Conservation (phyloP, 768 basidiomycete genomes). For the Leucosporidium scottii region DNA sequence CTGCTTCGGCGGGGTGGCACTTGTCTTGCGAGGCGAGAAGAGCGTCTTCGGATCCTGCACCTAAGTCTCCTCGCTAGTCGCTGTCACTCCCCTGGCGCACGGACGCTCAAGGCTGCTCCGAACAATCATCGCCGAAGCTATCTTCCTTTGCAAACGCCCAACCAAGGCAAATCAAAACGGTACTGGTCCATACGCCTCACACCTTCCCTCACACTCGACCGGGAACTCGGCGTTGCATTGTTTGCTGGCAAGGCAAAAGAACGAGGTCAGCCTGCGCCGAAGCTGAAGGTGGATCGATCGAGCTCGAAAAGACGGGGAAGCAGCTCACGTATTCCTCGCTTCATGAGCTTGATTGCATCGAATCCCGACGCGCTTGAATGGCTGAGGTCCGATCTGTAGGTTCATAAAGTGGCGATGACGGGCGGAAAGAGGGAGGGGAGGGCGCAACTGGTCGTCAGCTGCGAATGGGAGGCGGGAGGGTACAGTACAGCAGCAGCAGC, state of each 20-base stretch:
- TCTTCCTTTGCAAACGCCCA: no score
- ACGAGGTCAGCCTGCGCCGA: not conserved
- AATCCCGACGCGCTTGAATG: not conserved
- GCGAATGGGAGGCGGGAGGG: not conserved
- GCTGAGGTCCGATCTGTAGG: not conserved
- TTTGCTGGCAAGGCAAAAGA: not conserved
- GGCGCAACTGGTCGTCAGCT: not conserved
- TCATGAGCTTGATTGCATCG: not conserved
- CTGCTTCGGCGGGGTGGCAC: no score
- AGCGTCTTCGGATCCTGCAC: no score
- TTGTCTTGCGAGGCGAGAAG: no score
- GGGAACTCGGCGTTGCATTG: constrained; percentile 3
- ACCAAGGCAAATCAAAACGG: not conserved
- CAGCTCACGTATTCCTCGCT: not conserved
- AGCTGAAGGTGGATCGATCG: no score
- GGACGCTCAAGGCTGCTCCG: no score
- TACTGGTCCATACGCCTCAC: not conserved
- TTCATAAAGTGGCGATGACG: not conserved
- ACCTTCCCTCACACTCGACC: constrained; percentile 3
- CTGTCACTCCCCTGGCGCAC: no score
- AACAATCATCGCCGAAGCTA: no score
- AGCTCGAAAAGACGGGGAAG: not conserved
- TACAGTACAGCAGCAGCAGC: not conserved
- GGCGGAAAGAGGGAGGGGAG: not conserved
- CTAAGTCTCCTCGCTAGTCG: no score